Conservation (phyloP, 306 rosid species). For the Quercus cerris region DNA sequence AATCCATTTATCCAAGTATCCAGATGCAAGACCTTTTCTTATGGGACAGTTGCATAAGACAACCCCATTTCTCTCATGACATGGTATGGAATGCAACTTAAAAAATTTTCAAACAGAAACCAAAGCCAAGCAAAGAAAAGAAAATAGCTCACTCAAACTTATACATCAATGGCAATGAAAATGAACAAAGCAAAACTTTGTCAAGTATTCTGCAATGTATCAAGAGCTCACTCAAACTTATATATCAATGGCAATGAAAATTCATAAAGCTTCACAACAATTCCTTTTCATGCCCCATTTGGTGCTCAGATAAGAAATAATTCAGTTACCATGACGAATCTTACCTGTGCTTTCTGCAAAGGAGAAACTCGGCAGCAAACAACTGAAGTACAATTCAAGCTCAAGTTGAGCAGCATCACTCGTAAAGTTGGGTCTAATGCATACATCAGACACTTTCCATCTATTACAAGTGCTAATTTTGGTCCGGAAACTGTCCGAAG, state of each 20-base stretch:
- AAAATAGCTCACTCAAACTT: not conserved
- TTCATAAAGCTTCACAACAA: not conserved
- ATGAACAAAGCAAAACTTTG: not conserved
- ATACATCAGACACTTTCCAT: slow-evolving; percentile 94
- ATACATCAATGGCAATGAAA: too few species aligned
- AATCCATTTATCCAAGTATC: not conserved
- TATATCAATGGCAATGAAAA: not conserved
- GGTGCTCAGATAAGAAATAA: not conserved
- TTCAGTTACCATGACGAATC: slow-evolving; percentile 6
- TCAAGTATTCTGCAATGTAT: not conserved
- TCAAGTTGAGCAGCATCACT: slow-evolving; percentile 74
- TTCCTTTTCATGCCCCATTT: not conserved
- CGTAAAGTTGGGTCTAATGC: slow-evolving; percentile 89
- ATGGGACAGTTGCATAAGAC: not conserved
- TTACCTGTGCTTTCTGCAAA: slow-evolving; percentile 96
- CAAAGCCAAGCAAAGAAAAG: not conserved
- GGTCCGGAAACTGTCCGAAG: slow-evolving; percentile 56
- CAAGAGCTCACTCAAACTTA: not conserved
- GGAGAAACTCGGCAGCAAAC: slow-evolving; percentile 99
- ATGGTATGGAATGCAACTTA: not conserved
- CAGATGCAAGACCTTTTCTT: not conserved
- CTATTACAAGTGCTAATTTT: slow-evolving; percentile 89
- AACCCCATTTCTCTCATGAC: not conserved
- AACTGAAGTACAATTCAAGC: slow-evolving; percentile 89
- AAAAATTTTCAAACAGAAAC: not conserved